Percentiles rank a stretch among this genome's conserved stretches.
These are phyloP conservation scores for Pichia membranifaciens DNA, from an alignment of 805 yeast species.

Conservation along the genomic window DNA sequence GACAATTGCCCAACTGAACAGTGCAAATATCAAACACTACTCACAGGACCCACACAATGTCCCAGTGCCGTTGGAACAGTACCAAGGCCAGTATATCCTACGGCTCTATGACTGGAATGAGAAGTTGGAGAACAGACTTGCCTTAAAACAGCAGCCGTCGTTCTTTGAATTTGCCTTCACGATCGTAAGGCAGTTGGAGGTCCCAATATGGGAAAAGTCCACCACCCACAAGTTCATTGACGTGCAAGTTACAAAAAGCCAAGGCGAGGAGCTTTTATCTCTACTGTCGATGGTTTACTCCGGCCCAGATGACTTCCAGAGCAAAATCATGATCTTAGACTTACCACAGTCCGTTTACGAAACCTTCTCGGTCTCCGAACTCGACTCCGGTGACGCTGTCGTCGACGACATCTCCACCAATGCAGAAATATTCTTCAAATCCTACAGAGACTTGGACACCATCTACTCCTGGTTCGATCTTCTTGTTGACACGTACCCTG, in stretches of 20 bases:
- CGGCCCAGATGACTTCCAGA: conserved; percentile 19
- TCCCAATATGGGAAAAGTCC: conserved; percentile 48
- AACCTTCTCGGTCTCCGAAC: conserved; percentile 38
- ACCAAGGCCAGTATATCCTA: conserved; percentile 36
- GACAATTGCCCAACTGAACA: not conserved
- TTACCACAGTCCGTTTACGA: conserved; percentile 52
- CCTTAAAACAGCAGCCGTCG: not conserved
- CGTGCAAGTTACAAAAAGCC: conserved; percentile 27
- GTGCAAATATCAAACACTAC: conserved; percentile 5
- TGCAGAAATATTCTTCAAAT: conserved; percentile 59
- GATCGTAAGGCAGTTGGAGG: conserved; percentile 16
- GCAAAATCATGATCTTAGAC: conserved; percentile 47
- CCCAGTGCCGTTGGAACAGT: conserved; percentile 2
- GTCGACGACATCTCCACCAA: conserved; percentile 9
- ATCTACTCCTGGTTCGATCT: conserved; percentile 69
- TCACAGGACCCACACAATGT: not conserved
- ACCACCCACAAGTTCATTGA: conserved; percentile 41
- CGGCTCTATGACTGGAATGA: conserved; percentile 33
- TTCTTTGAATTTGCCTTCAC: conserved; percentile 17
- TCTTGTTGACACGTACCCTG: conserved; percentile 56
- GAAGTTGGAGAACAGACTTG: conserved; percentile 10
- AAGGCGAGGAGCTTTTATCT: conserved; percentile 22
- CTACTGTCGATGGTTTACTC: conserved; percentile 7
- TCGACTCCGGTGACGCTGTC: not conserved
- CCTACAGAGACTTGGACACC: conserved; percentile 60